A percentile compares a stretch with the other conserved stretches of the same genome.
Conservation (phyloP, 352 stramenopile species). For the Globisporangium megalacanthum region DNA sequence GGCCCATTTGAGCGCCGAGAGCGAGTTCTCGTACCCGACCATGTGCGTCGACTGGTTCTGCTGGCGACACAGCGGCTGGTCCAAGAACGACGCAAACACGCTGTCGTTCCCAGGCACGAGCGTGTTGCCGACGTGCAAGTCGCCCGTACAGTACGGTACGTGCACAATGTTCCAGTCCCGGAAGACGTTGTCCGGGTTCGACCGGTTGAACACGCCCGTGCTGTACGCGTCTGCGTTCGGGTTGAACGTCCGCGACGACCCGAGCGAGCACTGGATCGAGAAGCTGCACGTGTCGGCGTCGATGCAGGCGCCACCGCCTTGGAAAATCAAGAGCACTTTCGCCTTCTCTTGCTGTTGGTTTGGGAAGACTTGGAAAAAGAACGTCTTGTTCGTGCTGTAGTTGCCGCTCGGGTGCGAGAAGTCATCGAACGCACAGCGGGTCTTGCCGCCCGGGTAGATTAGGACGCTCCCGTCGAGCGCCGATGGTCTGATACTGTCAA, state of each 20-base stretch:
- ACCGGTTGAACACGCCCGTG: slow-evolving; percentile 40
- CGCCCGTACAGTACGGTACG: slow-evolving; percentile 67
- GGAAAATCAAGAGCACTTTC: slow-evolving; percentile 62
- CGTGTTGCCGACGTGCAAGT: slow-evolving; percentile 53
- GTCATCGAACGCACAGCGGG: slow-evolving; percentile 20
- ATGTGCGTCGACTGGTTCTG: slow-evolving; percentile 42
- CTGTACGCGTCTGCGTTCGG: slow-evolving; percentile 30
- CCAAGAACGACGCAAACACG: slow-evolving; percentile 12
- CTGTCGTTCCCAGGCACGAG: slow-evolving; percentile 10
- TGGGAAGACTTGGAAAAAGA: slow-evolving; percentile 22
- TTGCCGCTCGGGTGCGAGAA: slow-evolving; percentile 2
- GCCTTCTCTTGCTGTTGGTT: slow-evolving; percentile 16
- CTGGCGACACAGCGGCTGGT: slow-evolving; percentile 18
- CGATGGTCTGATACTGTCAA: too few relatives aligned
- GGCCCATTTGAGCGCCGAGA: slow-evolving; percentile 53
- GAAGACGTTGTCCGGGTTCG: slow-evolving; percentile 50
- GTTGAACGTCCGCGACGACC: slow-evolving; percentile 29
- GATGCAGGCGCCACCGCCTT: slow-evolving; percentile 51
- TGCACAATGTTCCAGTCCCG: slow-evolving; percentile 71
- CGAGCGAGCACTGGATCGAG: slow-evolving; percentile 39
- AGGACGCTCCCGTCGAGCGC: slow-evolving; percentile 22
- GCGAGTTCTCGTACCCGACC: slow-evolving; percentile 63
- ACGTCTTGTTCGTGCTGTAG: slow-evolving; percentile 20
- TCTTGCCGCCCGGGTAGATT: slow-evolving; percentile 23
- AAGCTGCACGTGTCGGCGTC: slow-evolving; percentile 57